These are phyloP conservation scores for Cornus florida DNA, from an alignment of 148 eudicot genomes.

Conservation along the genomic window DNA sequence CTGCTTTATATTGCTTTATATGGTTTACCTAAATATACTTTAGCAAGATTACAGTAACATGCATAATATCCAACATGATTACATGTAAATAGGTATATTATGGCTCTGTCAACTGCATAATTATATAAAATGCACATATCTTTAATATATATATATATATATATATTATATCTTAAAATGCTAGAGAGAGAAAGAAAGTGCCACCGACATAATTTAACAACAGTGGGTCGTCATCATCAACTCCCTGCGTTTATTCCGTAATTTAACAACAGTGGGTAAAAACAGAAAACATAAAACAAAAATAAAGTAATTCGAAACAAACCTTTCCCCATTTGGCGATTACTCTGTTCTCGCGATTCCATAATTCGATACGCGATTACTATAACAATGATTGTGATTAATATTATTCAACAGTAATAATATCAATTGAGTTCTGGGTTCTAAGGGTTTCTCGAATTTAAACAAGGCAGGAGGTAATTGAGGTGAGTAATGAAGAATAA, in stretches of 20 bases:
- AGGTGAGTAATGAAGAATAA: constrained; percentile 53
- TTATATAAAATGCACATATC: not conserved
- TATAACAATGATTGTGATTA: constrained; percentile 14
- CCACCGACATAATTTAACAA: not conserved
- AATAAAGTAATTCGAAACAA: not conserved
- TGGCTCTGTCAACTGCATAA: not conserved
- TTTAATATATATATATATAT: no score
- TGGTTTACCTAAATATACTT: no score
- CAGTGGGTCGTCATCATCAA: not conserved
- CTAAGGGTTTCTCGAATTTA: constrained; percentile 26
- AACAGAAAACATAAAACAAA: constrained; percentile 7
- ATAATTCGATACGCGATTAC: constrained; percentile 30
- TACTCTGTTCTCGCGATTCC: constrained; percentile 62
- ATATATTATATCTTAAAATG: not conserved
- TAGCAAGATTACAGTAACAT: not conserved
- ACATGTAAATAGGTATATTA: no score
- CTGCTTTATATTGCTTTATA: no score
- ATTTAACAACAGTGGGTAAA: not conserved
- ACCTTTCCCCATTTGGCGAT: constrained; percentile 73
- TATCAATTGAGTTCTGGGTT: constrained; percentile 23
- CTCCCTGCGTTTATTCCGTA: not conserved
- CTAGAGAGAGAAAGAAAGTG: no score
- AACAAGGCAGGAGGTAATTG: constrained; percentile 44
- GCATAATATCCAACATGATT: not conserved
- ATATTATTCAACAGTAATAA: constrained; percentile 16